Percentiles rank a stretch among this genome's conserved stretches.
Evolutionary conservation across 495 filamentous ascomycete species (phyloP).

Genomic region (Amphirosellinia nigrospora): DNA sequence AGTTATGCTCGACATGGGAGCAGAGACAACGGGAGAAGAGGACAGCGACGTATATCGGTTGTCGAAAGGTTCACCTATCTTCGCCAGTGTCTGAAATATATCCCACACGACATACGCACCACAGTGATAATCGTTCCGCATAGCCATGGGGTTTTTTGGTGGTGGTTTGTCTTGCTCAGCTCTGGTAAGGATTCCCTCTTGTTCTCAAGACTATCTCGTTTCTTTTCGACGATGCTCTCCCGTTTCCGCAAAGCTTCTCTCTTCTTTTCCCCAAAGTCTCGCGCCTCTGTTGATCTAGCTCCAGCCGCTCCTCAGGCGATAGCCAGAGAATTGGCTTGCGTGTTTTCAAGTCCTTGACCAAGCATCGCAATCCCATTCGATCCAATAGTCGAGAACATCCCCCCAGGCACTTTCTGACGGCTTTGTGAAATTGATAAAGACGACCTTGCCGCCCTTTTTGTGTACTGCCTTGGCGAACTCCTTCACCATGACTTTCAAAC

Average conservation of each 20-base stretch:
- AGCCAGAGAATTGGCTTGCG: constrained; percentile 64
- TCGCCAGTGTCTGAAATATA: constrained; percentile 40
- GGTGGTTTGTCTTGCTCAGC: constrained; percentile 33
- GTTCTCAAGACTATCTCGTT: constrained; percentile 24
- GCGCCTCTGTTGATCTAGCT: constrained; percentile 42
- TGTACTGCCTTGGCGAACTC: constrained; percentile 76
- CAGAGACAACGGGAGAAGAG: not conserved
- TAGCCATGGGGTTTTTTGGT: constrained; percentile 40
- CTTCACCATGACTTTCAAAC: constrained; percentile 68
- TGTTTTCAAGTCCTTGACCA: constrained; percentile 65
- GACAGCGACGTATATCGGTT: constrained; percentile 33
- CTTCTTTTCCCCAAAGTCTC: constrained; percentile 40
- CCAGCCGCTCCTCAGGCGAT: constrained; percentile 45
- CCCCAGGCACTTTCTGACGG: constrained; percentile 71
- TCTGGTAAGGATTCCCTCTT: constrained; percentile 31
- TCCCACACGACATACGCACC: constrained; percentile 42
- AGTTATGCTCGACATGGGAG: not conserved
- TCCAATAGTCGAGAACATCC: constrained; percentile 70
- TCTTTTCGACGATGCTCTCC: constrained; percentile 37
- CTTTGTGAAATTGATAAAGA: constrained; percentile 73
- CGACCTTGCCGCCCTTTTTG: constrained; percentile 64
- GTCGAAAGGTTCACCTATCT: constrained; percentile 40
- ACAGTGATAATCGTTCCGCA: constrained; percentile 43
- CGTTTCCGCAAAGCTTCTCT: constrained; percentile 36
- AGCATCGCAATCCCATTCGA: constrained; percentile 74